Evolutionary conservation across 2,329 filamentous ascomycete species (phyloP).

Genomic region (Elsinoe fawcettii): DNA sequence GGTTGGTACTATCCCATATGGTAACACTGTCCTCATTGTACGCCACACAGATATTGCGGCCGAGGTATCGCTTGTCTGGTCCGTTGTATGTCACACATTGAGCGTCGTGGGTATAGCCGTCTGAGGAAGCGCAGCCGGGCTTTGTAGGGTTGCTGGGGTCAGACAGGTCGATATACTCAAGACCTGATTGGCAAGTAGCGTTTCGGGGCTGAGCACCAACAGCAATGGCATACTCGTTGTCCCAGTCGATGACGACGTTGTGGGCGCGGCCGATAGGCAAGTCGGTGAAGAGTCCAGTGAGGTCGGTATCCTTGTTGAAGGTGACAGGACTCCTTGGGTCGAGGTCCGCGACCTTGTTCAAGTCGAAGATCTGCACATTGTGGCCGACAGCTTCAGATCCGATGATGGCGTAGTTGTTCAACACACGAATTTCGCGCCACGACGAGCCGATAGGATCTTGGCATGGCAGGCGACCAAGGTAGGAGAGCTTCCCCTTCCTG

Average conservation of each 20-base stretch:
- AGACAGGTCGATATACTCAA: slow-evolving; percentile 48
- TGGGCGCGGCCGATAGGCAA: slow-evolving; percentile 43
- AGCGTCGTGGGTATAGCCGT: slow-evolving; percentile 52
- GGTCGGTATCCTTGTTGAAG: slow-evolving; percentile 39
- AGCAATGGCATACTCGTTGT: slow-evolving; percentile 42
- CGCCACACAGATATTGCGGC: slow-evolving; percentile 44
- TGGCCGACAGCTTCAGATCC: slow-evolving; percentile 42
- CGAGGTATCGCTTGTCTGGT: slow-evolving; percentile 39
- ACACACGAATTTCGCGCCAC: slow-evolving; percentile 47
- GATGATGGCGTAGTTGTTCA: slow-evolving; percentile 38
- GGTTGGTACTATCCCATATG: slow-evolving; percentile 41
- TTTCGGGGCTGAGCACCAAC: slow-evolving; percentile 35
- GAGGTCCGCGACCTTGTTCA: slow-evolving; percentile 44
- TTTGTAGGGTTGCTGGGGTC: slow-evolving; percentile 43
- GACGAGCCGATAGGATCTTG: slow-evolving; percentile 40
- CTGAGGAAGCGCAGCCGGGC: slow-evolving; percentile 43
- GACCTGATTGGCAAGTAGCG: slow-evolving; percentile 39
- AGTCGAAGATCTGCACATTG: slow-evolving; percentile 56
- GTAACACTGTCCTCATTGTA: slow-evolving; percentile 43
- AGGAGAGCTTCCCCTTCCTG: slow-evolving; percentile 43
- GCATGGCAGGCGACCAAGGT: slow-evolving; percentile 47
- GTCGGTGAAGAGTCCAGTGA: slow-evolving; percentile 35
- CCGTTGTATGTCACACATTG: slow-evolving; percentile 49
- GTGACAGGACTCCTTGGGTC: slow-evolving; percentile 38
- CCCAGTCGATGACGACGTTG: slow-evolving; percentile 48